phyloP scores from a whole-genome alignment of 768 basidiomycete genomes.

The Tremella mesenterica region DNA sequence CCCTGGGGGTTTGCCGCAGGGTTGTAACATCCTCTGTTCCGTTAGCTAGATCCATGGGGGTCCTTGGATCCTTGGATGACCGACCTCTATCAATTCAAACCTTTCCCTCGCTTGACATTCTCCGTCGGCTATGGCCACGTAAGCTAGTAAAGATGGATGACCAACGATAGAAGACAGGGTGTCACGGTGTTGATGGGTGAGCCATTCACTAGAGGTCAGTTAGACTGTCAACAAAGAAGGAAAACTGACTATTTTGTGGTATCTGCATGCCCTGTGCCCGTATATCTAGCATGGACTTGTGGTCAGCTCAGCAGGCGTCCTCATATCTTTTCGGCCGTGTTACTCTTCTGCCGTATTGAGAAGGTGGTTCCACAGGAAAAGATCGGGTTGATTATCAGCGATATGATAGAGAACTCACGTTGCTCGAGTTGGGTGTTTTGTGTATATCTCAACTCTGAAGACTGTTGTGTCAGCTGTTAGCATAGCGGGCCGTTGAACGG shows the following conservation, averaged over 20 bases:
- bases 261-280: constrained; percentile 95
- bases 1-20: constrained; percentile 80
- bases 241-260: constrained; percentile 79
- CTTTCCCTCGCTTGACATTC: constrained; percentile 79
- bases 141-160: constrained; percentile 75
- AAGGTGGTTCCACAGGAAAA: no score
- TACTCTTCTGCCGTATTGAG: no score
- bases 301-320: constrained; percentile 7
- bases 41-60: neutral
- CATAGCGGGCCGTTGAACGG: neutral
- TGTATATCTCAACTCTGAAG: constrained; percentile 87
- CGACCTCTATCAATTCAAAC: constrained; percentile 93
- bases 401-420: constrained; percentile 51
- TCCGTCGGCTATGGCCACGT: constrained; percentile 84
- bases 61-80: constrained; percentile 6
- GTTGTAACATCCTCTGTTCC: constrained; percentile 78
- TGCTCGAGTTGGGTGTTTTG: constrained; percentile 94
- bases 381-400: no score
- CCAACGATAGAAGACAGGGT: constrained; percentile 88
- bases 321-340: no score
- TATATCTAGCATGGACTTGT: constrained; percentile 87
- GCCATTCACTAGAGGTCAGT: constrained; percentile 66
- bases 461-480: constrained; percentile 27
- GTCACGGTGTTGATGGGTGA: constrained; percentile 94
- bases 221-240: neutral